Evolutionary conservation across 2,329 filamentous ascomycete genomes (phyloP).

Genomic region (Sclerotinia spermophila): DNA sequence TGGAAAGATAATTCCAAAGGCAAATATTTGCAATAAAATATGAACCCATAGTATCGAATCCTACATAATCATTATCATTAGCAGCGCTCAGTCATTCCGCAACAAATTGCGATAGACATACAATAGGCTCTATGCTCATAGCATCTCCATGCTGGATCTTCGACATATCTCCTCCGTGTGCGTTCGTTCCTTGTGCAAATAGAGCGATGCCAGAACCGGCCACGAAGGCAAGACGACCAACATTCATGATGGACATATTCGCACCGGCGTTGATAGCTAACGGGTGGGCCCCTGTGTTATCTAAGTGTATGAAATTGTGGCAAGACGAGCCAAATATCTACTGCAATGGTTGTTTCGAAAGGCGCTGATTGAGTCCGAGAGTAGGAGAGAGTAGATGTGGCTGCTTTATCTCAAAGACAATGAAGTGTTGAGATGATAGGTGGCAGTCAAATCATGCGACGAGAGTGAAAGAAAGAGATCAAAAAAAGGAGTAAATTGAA

Average conservation of each 20-base stretch:
- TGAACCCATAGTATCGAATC: slow-evolving; percentile 90
- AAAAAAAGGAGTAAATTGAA: background rate
- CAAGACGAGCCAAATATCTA: slow-evolving; percentile 6
- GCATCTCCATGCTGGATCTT: slow-evolving; percentile 66
- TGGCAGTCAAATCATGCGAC: slow-evolving; percentile 1
- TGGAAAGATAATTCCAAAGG: slow-evolving; percentile 91
- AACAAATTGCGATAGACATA: slow-evolving; percentile 42
- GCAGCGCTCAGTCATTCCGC: slow-evolving; percentile 20
- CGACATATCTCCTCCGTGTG: slow-evolving; percentile 45
- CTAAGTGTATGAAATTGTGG: background rate
- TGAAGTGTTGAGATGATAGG: slow-evolving; percentile 6
- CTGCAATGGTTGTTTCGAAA: slow-evolving; percentile 11
- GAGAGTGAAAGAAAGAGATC: slow-evolving; percentile 5
- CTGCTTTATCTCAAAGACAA: slow-evolving; percentile 12
- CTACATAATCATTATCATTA: slow-evolving; percentile 42
- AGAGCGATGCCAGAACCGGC: slow-evolving; percentile 19
- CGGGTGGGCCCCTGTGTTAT: background rate
- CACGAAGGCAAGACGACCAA: slow-evolving; percentile 9
- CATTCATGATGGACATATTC: slow-evolving; percentile 7
- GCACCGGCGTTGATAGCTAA: background rate
- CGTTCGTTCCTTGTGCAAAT: slow-evolving; percentile 24
- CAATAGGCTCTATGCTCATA: slow-evolving; percentile 70
- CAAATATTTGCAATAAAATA: slow-evolving; percentile 80
- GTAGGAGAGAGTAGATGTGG: background rate
- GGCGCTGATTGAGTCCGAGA: slow-evolving; percentile 5